These are phyloP conservation scores for Kwoniella sp. DNA, from an alignment of 768 basidiomycete species.

Conservation along the genomic window DNA sequence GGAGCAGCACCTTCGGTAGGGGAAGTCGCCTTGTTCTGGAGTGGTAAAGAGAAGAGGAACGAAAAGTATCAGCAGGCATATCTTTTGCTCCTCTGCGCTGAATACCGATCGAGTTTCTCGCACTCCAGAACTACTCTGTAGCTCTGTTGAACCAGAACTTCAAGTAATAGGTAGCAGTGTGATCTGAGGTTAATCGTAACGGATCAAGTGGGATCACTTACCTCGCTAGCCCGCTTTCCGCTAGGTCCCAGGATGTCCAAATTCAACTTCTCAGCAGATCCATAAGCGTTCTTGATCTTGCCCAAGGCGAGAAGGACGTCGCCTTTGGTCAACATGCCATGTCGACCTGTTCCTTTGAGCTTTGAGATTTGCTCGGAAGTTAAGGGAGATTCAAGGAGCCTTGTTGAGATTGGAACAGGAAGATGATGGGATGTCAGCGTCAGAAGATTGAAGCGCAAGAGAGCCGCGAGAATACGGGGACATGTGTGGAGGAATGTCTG, in stretches of 20 bases:
- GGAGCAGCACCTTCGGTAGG: constrained; percentile 20
- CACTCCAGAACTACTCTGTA: too few species aligned
- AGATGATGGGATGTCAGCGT: neutral
- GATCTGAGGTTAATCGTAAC: too few species aligned
- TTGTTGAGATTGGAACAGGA: too few species aligned
- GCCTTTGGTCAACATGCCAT: constrained; percentile 95
- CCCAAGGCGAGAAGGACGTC: constrained; percentile 87
- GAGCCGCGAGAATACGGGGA: neutral
- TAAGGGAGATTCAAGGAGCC: constrained; percentile 49
- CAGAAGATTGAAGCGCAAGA: neutral
- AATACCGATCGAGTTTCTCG: too few species aligned
- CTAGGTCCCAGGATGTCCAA: constrained; percentile 45
- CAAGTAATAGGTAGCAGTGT: too few species aligned
- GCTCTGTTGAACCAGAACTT: too few species aligned
- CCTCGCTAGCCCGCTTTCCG: constrained; percentile 42
- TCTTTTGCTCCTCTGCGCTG: too few species aligned
- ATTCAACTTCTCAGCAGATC: constrained; percentile 50
- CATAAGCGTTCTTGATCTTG: constrained; percentile 62
- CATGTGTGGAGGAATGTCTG: too few species aligned
- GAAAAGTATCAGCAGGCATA: too few species aligned
- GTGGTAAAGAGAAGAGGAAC: too few species aligned
- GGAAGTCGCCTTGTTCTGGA: constrained; percentile 30
- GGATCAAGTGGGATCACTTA: too few species aligned
- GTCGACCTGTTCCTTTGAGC: constrained; percentile 84
- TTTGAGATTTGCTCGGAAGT: constrained; percentile 57